A percentile compares a stretch with the other conserved stretches of the same genome.
These are phyloP conservation scores for Physaria fendleri DNA, from an alignment of 345 rosid species.

Conservation along the genomic window DNA sequence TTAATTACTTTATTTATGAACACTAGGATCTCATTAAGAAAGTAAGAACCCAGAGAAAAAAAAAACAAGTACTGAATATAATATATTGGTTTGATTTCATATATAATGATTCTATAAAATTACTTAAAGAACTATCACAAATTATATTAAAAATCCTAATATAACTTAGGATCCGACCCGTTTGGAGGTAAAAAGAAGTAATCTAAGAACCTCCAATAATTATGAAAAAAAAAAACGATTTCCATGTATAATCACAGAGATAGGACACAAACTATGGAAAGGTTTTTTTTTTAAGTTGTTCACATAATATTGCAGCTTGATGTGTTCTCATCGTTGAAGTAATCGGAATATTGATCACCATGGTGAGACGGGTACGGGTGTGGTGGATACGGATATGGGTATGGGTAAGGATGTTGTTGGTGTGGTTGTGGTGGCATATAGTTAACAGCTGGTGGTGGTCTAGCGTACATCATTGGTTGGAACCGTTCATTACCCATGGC, in stretches of 20 bases:
- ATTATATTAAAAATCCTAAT: constrained; percentile 32
- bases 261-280: constrained; percentile 22
- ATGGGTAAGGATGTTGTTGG: constrained; percentile 34
- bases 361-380: constrained; percentile 22
- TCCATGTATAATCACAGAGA: constrained; percentile 48
- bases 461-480: constrained; percentile 91
- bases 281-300: constrained; percentile 27
- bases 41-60: constrained; percentile 19
- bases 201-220: constrained; percentile 34
- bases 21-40: constrained; percentile 35
- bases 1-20: too few relatives aligned
- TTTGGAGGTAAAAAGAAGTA: constrained; percentile 16
- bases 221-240: constrained; percentile 32
- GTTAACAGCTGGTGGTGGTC: constrained; percentile 78
- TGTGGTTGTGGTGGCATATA: constrained; percentile 63
- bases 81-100: constrained; percentile 24
- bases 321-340: constrained; percentile 85
- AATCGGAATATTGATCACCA: constrained; percentile 42
- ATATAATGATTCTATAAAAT: constrained; percentile 44
- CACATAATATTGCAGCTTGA: constrained; percentile 91
- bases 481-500: constrained; percentile 56
- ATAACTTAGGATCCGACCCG: constrained; percentile 34
- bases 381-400: constrained; percentile 26
- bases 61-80: constrained; percentile 24
- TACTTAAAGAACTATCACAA: constrained; percentile 37